These are phyloP conservation scores for Rhodotorula sp. DNA, from an alignment of 1,284 basidiomycete genomes.

Conservation along the genomic window DNA sequence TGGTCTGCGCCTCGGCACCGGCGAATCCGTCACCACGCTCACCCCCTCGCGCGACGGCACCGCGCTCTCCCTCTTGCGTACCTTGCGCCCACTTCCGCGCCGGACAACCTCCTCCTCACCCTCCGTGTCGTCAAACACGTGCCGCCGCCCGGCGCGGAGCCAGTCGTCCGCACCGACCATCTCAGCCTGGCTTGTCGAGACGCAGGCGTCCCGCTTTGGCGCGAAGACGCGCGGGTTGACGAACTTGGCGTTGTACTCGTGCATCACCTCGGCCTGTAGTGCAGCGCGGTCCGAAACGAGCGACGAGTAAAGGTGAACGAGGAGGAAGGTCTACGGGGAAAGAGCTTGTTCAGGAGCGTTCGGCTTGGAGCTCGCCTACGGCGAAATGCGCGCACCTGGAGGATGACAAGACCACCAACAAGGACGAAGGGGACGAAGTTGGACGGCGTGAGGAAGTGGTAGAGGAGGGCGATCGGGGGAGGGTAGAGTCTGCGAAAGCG, in stretches of 20 bases:
- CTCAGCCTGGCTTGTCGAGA: conserved; percentile 35
- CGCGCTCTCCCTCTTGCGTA: conserved; percentile 9
- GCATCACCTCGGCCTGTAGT: conserved; percentile 75
- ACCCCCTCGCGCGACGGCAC: background rate
- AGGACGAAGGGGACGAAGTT: conserved; percentile 36
- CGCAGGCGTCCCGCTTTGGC: conserved; percentile 28
- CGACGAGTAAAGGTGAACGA: conserved; percentile 72
- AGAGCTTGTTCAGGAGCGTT: background rate
- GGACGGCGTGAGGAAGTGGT: conserved; percentile 38
- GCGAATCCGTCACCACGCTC: background rate
- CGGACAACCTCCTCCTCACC: conserved; percentile 2
- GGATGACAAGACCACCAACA: conserved; percentile 22
- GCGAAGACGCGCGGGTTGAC: conserved; percentile 72
- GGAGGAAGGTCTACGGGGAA: conserved; percentile 27
- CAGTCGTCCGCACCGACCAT: conserved; percentile 13
- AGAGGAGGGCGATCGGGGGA: conserved; percentile 42
- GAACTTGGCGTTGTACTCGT: conserved; percentile 78
- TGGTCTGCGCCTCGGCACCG: background rate
- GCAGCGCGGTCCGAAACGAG: conserved; percentile 71
- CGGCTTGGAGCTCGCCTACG: too few relatives aligned
- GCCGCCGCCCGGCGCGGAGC: background rate
- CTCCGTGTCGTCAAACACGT: background rate
- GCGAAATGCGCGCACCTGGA: conserved; percentile 14
- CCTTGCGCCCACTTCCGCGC: conserved; percentile 12
- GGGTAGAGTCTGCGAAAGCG: conserved; percentile 36